Conservation (phyloP, 2,329 filamentous ascomycete species). For the Colletotrichum sp. region DNA sequence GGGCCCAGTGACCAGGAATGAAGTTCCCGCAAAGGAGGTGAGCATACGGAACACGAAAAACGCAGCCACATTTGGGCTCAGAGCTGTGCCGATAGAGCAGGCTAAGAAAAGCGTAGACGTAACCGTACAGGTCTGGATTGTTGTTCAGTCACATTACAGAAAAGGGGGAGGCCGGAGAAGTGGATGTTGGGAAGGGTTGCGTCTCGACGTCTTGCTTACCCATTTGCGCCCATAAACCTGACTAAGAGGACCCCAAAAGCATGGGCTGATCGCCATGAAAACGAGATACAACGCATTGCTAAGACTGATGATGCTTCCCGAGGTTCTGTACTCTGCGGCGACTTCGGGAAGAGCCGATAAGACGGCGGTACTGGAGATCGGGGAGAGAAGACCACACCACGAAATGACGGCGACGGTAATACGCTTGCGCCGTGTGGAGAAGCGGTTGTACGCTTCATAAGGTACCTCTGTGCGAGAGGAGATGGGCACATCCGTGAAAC, state of each 20-base stretch:
- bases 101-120: conserved; percentile 56
- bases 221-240: conserved; percentile 59
- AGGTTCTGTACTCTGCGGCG: conserved; percentile 67
- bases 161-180: background rate
- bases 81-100: conserved; percentile 69
- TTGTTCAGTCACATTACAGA: background rate
- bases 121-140: conserved; percentile 20
- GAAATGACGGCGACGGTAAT: conserved; percentile 73
- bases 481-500: conserved; percentile 7
- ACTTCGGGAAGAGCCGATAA: conserved; percentile 78
- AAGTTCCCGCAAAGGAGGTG: conserved; percentile 74
- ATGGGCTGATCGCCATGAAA: conserved; percentile 71
- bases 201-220: conserved; percentile 34
- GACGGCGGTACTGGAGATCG: conserved; percentile 76
- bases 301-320: conserved; percentile 66
- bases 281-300: conserved; percentile 75
- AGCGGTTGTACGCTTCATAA: conserved; percentile 68
- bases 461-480: conserved; percentile 37
- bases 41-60: conserved; percentile 75
- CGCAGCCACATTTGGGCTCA: conserved; percentile 67
- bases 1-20: conserved; percentile 70
- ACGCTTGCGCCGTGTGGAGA: conserved; percentile 66
- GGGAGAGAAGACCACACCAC: conserved; percentile 78
- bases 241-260: conserved; percentile 71
- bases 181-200: background rate